These are phyloP conservation scores for Tetracentron sinense DNA, from an alignment of 164 flowering plant species.

Conservation along the genomic window DNA sequence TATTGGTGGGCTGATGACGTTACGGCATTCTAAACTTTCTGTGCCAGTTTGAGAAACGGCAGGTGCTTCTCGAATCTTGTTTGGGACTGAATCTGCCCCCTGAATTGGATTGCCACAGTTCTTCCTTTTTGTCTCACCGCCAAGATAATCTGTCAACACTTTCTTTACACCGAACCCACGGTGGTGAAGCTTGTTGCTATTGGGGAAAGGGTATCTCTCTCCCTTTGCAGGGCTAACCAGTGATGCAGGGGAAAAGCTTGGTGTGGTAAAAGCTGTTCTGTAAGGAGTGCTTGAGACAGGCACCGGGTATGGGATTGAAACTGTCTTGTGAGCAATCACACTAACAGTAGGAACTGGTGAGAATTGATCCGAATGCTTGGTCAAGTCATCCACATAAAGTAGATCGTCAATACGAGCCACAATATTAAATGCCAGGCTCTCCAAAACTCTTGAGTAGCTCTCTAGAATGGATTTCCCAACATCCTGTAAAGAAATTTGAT, in stretches of 20 bases:
- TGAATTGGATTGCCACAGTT: slow-evolving; percentile 1
- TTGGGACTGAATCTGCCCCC: neutral
- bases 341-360: slow-evolving; percentile 52
- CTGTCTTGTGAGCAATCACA: slow-evolving; percentile 60
- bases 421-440: slow-evolving; percentile 87
- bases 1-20: neutral
- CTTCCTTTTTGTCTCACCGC: slow-evolving; percentile 47
- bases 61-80: neutral
- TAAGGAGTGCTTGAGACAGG: slow-evolving; percentile 71
- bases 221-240: slow-evolving; percentile 56
- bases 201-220: slow-evolving; percentile 60
- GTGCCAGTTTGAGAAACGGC: neutral
- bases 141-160: slow-evolving; percentile 72
- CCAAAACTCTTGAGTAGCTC: slow-evolving; percentile 97
- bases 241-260: slow-evolving; percentile 59
- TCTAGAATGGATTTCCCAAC: slow-evolving; percentile 92
- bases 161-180: slow-evolving; percentile 78
- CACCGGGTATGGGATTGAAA: slow-evolving; percentile 43
- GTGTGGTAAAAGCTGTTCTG: slow-evolving; percentile 45
- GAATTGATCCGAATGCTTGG: slow-evolving; percentile 54
- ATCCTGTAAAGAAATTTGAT: slow-evolving; percentile 48
- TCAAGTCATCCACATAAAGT: slow-evolving; percentile 81
- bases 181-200: slow-evolving; percentile 36
- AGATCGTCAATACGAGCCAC: slow-evolving; percentile 91
- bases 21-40: neutral